Evolutionary conservation across 2,329 filamentous ascomycete species (phyloP), one percentile per base, ranked within the genome.

Genomic region (Stachybotrys chartarum): DNA sequence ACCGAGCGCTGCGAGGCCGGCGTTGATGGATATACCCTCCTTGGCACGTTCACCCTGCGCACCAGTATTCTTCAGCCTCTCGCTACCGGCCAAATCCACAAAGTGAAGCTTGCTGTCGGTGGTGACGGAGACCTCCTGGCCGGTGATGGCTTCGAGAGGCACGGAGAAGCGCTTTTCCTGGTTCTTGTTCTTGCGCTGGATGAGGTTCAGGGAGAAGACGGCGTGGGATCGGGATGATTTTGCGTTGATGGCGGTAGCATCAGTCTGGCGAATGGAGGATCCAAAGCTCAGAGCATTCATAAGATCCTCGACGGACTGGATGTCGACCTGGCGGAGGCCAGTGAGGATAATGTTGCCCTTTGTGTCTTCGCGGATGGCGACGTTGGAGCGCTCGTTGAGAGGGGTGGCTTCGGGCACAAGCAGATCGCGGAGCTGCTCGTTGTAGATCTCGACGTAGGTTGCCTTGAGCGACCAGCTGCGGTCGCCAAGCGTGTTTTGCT

Each of bases 101-200:
- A 99, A 99, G 70, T 99, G 94, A 52, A 99, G 81, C 73, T 99
- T 99, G 83, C 94, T 99, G 71, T 99, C 94, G 10, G 94, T 88
- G 0, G 91, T 97, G 47, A 97, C 81, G 51, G 80, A 80, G 39
- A 86, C 83, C 17, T 86, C 83, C 35, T 70, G 65, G 30, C 83
- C 81, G 3, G 86, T 83, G 77, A 94, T 83, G 45, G 87, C 83
- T 67, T 97, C 94, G 6, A 93, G 68, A 0, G 93, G 91, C 60
- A 95, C 85, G 0, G 94, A 97, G 62, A 88, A 84, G 58, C 93
- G 87, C 74, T 95, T 97, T 60, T 97, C 91, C 32, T 72, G 76
- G 56, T 71, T 66, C 56, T 84, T 84, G 61, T 70, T 80, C 72
- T 90, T 94, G 65, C 89, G 89, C 75, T 97, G 90, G 7, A 97